Evolutionary conservation across 2,329 filamentous ascomycete species (phyloP).

Genomic region (Scytalidium sp.): DNA sequence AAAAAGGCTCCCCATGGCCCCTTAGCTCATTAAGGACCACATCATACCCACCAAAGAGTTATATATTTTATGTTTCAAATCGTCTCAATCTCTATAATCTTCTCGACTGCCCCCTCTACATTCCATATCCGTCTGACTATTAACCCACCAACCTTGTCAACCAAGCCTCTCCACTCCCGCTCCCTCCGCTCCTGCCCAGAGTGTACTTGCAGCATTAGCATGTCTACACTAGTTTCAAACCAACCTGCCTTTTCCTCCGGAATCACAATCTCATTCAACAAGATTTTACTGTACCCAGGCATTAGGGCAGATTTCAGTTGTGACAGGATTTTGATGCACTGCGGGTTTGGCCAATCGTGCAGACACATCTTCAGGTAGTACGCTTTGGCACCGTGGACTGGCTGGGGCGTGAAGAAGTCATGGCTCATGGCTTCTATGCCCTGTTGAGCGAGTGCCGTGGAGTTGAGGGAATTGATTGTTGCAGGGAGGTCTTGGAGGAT

Average conservation of each 20-base stretch:
- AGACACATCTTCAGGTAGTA: conserved; percentile 31
- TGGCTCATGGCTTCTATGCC: conserved; percentile 17
- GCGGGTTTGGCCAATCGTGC: conserved; percentile 29
- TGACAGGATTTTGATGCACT: conserved; percentile 21
- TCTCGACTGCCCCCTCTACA: conserved; percentile 2
- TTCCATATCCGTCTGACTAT: conserved; percentile 2
- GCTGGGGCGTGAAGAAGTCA: conserved; percentile 32
- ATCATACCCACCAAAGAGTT: not conserved
- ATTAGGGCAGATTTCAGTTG: conserved; percentile 19
- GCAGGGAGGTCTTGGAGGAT: conserved; percentile 6
- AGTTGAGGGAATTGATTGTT: conserved; percentile 1
- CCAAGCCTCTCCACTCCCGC: not conserved
- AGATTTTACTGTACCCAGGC: conserved; percentile 18
- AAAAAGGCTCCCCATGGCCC: not conserved
- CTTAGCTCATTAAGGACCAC: not conserved
- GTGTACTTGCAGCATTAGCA: conserved; percentile 4
- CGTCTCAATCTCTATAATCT: conserved; percentile 4
- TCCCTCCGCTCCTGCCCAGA: conserved; percentile 4
- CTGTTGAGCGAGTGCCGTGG: not conserved
- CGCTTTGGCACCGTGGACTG: conserved; percentile 24
- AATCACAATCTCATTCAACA: conserved; percentile 16
- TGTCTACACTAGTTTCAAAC: conserved; percentile 4
- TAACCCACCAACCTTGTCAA: conserved; percentile 4
- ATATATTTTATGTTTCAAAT: not conserved
- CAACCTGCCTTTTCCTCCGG: conserved; percentile 7